Base-by-base conservation (phyloP, 305 asterid genomes). In the Caryopteris hybrid region DNA sequence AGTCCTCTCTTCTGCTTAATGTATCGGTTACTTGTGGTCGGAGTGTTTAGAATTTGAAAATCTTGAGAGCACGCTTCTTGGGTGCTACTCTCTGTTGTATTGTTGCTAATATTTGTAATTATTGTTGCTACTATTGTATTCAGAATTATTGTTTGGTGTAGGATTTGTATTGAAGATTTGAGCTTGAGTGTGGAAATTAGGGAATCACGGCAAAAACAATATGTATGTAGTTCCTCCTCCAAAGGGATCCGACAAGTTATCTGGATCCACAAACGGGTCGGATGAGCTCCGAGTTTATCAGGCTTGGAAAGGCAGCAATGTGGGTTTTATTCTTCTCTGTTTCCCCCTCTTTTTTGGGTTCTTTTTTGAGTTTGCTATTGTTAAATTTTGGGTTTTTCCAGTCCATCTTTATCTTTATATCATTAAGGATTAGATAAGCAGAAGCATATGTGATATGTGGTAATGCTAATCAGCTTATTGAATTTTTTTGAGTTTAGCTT, bases 261-360 rank as follows among this genome's bases (percentile, higher is more conserved):
- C 60, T 50, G 70, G 60, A 64, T 64, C 60, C 38, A 29, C 41
- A 12, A 20, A 52, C 25, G 70, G 70, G 23, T 20, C 50, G 60
- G 60, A 64, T 23, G 60, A 64, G 23, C 48, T 48, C 50, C 38
- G 70, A 45, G n/a, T 64, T 13, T 64, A 64, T 34, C 60, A 64
- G 60, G 60, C 70, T 34, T 64, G 70, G 60, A 64, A 64, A 50
- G 70, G 70, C 70, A 64, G 50, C 25, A 64, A 64, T 34, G 50
- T 63, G 42, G 16, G 68, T 46, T 63, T 14, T 23, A 5, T 25
- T 43, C 0, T 12, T 60, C 22, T 39, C 4, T 39, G 16, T 3
- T 45, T 14, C 18, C 5, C 13, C n/a, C 13, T 45, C n/a, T 23
- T 9, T 12, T 18, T 34, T 57, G 46, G 16, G 31, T 10, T 21